Evolutionary conservation across 1,284 basidiomycete species (phyloP).

Genomic region (Sanghuangporus baumii): DNA sequence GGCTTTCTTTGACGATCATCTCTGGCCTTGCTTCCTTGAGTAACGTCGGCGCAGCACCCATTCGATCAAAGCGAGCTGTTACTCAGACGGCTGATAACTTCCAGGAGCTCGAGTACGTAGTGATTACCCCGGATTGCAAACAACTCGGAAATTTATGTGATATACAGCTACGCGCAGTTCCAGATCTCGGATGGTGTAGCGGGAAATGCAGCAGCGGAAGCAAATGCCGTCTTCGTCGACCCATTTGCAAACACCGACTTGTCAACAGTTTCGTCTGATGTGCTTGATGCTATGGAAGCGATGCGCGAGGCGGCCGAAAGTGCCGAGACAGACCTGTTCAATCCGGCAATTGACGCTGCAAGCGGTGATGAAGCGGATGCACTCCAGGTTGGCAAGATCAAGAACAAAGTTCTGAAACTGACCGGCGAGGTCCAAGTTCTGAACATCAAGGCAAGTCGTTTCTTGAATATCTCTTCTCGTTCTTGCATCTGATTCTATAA

Average conservation of each 20-base stretch:
- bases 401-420: conserved; percentile 48
- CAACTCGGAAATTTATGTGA: neutral
- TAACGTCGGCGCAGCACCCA: conserved; percentile 18
- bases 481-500: neutral
- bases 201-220: conserved; percentile 36
- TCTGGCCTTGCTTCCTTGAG: neutral
- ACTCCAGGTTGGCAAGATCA: conserved; percentile 14
- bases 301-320: conserved; percentile 41
- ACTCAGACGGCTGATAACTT: conserved; percentile 16
- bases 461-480: conserved; percentile 8
- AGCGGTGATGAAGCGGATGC: conserved; percentile 28
- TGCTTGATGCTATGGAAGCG: conserved; percentile 31
- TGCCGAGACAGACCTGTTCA: conserved; percentile 40
- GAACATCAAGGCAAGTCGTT: conserved; percentile 31
- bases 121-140: neutral
- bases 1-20: conserved; percentile 19
- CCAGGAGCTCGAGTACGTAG: conserved; percentile 23
- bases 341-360: conserved; percentile 39
- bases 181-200: conserved; percentile 42
- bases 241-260: neutral
- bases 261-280: conserved; percentile 25
- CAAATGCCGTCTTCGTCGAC: conserved; percentile 37
- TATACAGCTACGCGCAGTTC: conserved; percentile 35
- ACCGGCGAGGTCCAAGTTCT: conserved; percentile 36
- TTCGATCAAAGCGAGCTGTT: conserved; percentile 7